A percentile compares a stretch with the other conserved stretches of the same genome.
Evolutionary conservation across 1,284 basidiomycete genomes (phyloP).

Genomic region (Fomitiporia mediterranea): DNA sequence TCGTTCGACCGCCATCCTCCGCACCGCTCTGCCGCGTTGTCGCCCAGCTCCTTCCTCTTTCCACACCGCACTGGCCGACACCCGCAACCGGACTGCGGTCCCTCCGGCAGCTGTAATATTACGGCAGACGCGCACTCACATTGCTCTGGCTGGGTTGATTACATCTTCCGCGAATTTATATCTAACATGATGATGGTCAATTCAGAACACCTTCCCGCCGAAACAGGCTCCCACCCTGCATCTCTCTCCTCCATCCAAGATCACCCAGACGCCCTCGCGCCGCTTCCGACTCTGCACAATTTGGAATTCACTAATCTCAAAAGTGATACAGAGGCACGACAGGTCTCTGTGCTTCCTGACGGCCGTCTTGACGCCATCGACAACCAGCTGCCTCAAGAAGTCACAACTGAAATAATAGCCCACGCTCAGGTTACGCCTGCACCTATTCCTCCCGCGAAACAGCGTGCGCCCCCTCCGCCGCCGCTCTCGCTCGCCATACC

Average conservation of each 20-base stretch:
- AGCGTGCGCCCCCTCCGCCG: background rate
- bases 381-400: background rate
- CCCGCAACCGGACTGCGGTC: too few relatives aligned
- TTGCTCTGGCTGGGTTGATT: background rate
- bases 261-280: background rate
- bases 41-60: background rate
- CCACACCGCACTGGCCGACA: background rate
- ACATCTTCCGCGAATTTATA: background rate
- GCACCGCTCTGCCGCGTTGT: background rate
- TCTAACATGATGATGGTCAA: background rate
- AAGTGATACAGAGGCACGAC: background rate
- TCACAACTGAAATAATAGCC: background rate
- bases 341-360: background rate
- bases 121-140: background rate
- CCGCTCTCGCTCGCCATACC: background rate
- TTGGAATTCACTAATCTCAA: background rate
- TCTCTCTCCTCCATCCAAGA: background rate
- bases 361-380: background rate
- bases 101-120: background rate
- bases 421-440: too few relatives aligned
- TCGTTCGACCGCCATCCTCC: background rate
- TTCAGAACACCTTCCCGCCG: background rate
- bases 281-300: background rate
- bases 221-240: background rate
- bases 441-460: background rate